Percentiles rank a stretch among this genome's conserved stretches.
Evolutionary conservation across 1,284 basidiomycete genomes (phyloP).

Genomic region (Leccinum fallax): DNA sequence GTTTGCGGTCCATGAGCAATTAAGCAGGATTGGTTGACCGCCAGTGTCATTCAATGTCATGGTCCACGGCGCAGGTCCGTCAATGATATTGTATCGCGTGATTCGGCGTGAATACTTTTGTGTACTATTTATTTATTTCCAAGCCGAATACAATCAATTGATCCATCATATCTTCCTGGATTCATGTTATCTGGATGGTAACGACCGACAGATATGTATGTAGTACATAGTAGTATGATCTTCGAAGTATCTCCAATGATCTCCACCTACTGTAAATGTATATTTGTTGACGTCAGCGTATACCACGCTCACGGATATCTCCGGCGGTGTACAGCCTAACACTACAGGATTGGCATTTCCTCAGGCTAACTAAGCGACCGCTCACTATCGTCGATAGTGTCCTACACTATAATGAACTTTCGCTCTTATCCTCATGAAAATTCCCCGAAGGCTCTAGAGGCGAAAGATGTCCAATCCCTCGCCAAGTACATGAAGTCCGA

Average conservation of each 20-base stretch:
- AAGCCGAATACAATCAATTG: background rate
- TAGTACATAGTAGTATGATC: background rate
- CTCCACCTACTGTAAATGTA: too few species aligned
- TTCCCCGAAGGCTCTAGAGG: conserved; percentile 31
- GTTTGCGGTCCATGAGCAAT: background rate
- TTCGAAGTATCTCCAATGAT: too few species aligned
- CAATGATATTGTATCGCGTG: background rate
- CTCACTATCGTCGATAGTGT: background rate
- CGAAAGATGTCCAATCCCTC: conserved; percentile 46
- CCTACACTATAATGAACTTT: conserved; percentile 17
- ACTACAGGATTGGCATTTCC: background rate
- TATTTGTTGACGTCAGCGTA: background rate
- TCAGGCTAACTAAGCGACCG: background rate
- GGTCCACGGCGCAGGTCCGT: background rate
- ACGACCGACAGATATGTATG: background rate
- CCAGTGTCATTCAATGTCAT: background rate
- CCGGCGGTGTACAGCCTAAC: background rate
- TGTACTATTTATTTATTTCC: background rate
- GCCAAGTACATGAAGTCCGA: conserved; percentile 71
- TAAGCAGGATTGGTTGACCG: background rate
- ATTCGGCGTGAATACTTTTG: background rate
- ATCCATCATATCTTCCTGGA: background rate
- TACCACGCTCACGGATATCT: background rate
- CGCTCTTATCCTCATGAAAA: conserved; percentile 5
- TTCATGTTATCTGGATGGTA: background rate